Evolutionary conservation across 2,329 filamentous ascomycete genomes (phyloP), one percentile per base, ranked within the genome.

Genomic region (Aspergillus brunneoviolaceus): DNA sequence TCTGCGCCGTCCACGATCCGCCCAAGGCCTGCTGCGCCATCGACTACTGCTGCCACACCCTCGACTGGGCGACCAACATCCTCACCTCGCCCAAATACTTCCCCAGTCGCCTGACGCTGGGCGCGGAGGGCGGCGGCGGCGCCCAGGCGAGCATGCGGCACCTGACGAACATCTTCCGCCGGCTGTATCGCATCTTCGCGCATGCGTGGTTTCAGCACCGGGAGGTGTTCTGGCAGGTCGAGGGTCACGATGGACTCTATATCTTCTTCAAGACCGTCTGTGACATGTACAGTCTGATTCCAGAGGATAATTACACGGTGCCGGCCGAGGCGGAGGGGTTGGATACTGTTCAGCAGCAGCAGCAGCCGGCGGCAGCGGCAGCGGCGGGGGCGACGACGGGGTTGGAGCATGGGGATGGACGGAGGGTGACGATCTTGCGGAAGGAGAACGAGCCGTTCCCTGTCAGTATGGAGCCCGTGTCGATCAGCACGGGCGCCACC

Each of bases 161-260:
- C 74, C 82, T 99, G 60, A 90, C 94, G 68, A 98, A 97, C 74
- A 94, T 99, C 59, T 98, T 99, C 77, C 86, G 95, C 58, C 86
- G 95, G 14, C 85, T 98, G 53, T 96, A 99, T 76, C 87, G 95
- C 61, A 98, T 99, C 77, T 99, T 98, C 73, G 95, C 95, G 51
- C 95, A 99, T 74, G 95, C 95, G 7, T 99, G 95, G 95, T 99
- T 97, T 76, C 92, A 97, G 78, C 95, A 99, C 76, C 87, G 93
- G 50, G 89, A 90, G 58, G 91, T 97, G 56, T 99, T 98, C 76
- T 98, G 94, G 92, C 87, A 90, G 47, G 89, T 98, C 1, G 95
- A 99, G 78, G 86, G 86, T 10, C 87, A 92, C 73, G 92, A 91
- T n/a, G 95, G 95, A 0, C 80, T 99, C 11, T 99, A 99, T 74